Base-by-base conservation (phyloP, 345 rosid species). In the Raphanus raphanistrum region DNA sequence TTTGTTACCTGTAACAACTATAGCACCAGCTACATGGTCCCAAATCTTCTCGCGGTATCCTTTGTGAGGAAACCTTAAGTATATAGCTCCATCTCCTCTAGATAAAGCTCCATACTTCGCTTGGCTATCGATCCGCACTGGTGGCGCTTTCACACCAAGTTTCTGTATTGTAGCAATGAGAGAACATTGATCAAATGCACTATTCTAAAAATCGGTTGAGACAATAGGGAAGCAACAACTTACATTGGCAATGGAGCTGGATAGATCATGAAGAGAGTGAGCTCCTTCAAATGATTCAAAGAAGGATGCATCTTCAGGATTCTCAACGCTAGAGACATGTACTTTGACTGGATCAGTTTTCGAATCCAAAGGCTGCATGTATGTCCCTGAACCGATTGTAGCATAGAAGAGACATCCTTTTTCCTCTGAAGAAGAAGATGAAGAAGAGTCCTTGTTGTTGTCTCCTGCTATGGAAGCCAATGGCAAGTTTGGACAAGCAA, bases 1-100 rank as follows among this genome's bases (percentile, higher is more conserved):
- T 43, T 43, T 72, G 25, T 12, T 90, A 93, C 98, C 98, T 71
- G 93, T 87, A 8, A 93, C 97, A 59, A 95, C 96, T 33, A 95
- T 90, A 77, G 81, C 86, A 25, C 99, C 97, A 15, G 98, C 99
- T 54, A 96, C 99, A 84, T 95, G 99, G 84, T 95, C 98, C 98
- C 98, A 93, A 82, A 93, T 95, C 80, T 93, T 95, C 79, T 95
- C 98, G 4, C 89, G 89, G 79, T 95, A 93, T 60, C 99, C 99
- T 85, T 85, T 82, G 64, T 76, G 94, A 45, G 98, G 94, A 71
- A 93, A 84, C 59, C 97, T 88, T 66, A 95, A 70, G 81, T 92
- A 95, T 62, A 95, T 91, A 27, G 94, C 91, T 79, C 99, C 98
- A 81, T 95, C 98, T 68, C 98, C 98, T 88, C 97, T 87, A 1